A percentile compares a stretch with the other conserved stretches of the same genome.
Conservation (phyloP, 2,329 filamentous ascomycete genomes). For the Graphiopsis chlorocephala region DNA sequence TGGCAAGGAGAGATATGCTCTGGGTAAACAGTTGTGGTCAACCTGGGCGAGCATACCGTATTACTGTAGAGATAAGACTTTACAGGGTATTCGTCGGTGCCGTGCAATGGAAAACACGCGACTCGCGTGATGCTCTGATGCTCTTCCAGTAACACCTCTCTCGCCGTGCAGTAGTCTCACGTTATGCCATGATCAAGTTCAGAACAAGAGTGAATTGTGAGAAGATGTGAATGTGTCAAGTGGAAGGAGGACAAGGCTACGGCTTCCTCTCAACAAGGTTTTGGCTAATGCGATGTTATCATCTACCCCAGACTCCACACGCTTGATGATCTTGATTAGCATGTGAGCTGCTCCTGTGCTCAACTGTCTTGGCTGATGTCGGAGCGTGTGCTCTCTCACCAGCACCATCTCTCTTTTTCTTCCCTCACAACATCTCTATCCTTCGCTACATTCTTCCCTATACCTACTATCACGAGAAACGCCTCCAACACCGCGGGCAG, state of each 20-base stretch:
- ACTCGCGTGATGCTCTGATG: too few relatives aligned
- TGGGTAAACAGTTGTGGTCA: too few relatives aligned
- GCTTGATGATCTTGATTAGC: not conserved
- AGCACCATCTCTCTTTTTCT: not conserved
- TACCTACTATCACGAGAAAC: slow-evolving; percentile 6
- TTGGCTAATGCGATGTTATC: not conserved
- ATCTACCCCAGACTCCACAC: slow-evolving; percentile 1
- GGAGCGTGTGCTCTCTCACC: not conserved
- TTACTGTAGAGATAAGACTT: too few relatives aligned
- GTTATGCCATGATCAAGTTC: too few relatives aligned
- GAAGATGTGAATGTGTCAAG: not conserved
- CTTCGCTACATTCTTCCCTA: not conserved
- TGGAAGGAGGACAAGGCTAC: not conserved
- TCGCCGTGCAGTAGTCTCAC: too few relatives aligned
- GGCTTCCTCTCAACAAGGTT: not conserved
- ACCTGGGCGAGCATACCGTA: too few relatives aligned
- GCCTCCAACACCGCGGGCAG: not conserved
- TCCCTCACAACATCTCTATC: not conserved
- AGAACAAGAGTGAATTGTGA: too few relatives aligned
- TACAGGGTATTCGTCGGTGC: too few relatives aligned
- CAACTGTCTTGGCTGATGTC: not conserved
- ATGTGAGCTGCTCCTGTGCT: slow-evolving; percentile 5
- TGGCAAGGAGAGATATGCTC: too few relatives aligned
- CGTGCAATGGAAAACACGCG: too few relatives aligned
- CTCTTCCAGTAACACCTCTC: too few relatives aligned